Evolutionary conservation across 1,139 yeast species (phyloP).

Genomic region (Zygoascus meyerae): DNA sequence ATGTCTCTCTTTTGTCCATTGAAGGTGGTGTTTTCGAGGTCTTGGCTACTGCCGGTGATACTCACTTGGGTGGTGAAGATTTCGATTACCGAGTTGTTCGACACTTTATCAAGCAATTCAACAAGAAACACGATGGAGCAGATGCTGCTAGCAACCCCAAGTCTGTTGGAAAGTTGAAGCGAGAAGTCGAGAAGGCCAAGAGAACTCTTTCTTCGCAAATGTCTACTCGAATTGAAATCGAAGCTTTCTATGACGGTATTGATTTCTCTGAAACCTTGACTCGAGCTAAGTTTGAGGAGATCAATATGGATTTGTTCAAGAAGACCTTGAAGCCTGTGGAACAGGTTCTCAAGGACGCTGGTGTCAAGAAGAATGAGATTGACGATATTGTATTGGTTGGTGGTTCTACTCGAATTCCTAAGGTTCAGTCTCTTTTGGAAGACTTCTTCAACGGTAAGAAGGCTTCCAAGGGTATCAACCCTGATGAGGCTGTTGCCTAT

Average conservation of each 20-base stretch:
- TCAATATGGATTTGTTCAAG: constrained; percentile 80
- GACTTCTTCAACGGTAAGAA: constrained; percentile 86
- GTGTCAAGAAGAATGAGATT: constrained; percentile 72
- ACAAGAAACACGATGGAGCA: constrained; percentile 71
- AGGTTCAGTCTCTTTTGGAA: constrained; percentile 87
- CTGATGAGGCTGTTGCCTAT: constrained; percentile 96
- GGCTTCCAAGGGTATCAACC: constrained; percentile 93
- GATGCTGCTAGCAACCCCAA: constrained; percentile 70
- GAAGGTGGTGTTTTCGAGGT: constrained; percentile 80
- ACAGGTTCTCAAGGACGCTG: constrained; percentile 85
- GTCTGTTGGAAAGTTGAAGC: constrained; percentile 84
- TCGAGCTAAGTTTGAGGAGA: constrained; percentile 93
- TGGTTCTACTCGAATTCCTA: constrained; percentile 98
- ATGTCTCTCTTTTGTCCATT: constrained; percentile 76
- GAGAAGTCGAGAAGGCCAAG: constrained; percentile 96
- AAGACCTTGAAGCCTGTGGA: constrained; percentile 90
- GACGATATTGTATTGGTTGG: constrained; percentile 94
- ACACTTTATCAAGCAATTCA: constrained; percentile 77
- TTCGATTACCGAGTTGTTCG: constrained; percentile 85
- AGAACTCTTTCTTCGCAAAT: constrained; percentile 88
- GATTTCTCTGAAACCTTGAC: constrained; percentile 90
- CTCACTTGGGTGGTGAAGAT: constrained; percentile 95
- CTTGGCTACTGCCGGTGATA: constrained; percentile 84
- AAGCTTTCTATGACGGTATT: constrained; percentile 90
- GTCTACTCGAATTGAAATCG: constrained; percentile 88